Percentiles rank a stretch among this genome's conserved stretches.
Evolutionary conservation across 2,329 filamentous ascomycete species (phyloP).

Genomic region (Fusarium heterosporum): DNA sequence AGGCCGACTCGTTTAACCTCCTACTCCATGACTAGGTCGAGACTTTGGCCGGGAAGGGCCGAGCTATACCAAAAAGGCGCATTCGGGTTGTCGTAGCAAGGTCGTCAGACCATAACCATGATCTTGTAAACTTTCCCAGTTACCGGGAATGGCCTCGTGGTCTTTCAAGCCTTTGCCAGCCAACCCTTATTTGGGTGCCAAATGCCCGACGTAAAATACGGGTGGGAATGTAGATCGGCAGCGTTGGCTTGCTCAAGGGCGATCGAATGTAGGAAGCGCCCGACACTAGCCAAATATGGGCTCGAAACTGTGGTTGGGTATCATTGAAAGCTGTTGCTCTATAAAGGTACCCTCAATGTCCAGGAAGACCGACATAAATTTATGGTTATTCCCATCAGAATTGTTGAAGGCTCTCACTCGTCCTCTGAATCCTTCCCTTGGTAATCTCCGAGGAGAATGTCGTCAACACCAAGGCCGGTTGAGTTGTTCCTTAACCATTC

Average conservation of each 20-base stretch:
- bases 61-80: conserved; percentile 23
- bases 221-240: conserved; percentile 7
- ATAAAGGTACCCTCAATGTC: conserved; percentile 37
- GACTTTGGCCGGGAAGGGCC: conserved; percentile 25
- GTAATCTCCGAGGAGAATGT: conserved; percentile 81
- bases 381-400: neutral
- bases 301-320: conserved; percentile 13
- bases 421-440: conserved; percentile 67
- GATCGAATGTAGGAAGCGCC: conserved; percentile 6
- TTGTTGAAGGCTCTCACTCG: conserved; percentile 43
- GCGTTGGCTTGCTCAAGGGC: conserved; percentile 1
- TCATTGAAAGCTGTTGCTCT: conserved; percentile 37
- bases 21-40: conserved; percentile 16
- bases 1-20: conserved; percentile 27
- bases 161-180: conserved; percentile 24
- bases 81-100: conserved; percentile 8
- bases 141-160: conserved; percentile 38
- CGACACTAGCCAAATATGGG: conserved; percentile 22
- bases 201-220: neutral
- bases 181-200: neutral
- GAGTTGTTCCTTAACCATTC: conserved; percentile 79
- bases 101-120: conserved; percentile 29
- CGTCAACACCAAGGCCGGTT: conserved; percentile 69
- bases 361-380: conserved; percentile 20
- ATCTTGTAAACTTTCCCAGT: conserved; percentile 24